Evolutionary conservation across 768 basidiomycete species (phyloP).

Genomic region (Boletus speciosus): DNA sequence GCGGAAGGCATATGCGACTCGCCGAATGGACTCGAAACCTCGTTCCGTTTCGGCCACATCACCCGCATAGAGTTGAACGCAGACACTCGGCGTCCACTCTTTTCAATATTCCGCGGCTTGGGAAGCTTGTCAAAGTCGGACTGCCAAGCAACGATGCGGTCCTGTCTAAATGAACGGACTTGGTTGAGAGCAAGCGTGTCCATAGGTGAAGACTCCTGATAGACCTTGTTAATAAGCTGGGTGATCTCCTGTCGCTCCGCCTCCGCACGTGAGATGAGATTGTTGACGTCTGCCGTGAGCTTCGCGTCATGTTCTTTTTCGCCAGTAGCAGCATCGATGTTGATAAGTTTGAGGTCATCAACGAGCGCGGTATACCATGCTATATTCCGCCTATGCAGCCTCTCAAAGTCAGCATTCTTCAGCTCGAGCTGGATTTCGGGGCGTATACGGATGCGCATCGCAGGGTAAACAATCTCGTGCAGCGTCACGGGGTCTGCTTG

Average conservation of each 20-base stretch:
- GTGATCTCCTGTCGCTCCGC: slow-evolving; percentile 71
- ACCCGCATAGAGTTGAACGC: slow-evolving; percentile 67
- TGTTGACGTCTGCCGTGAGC: slow-evolving; percentile 60
- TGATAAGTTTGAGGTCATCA: slow-evolving; percentile 72
- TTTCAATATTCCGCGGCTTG: slow-evolving; percentile 60
- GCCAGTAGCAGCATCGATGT: slow-evolving; percentile 74
- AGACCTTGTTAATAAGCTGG: slow-evolving; percentile 70
- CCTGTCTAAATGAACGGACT: slow-evolving; percentile 83
- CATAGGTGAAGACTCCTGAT: slow-evolving; percentile 73
- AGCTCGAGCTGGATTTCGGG: slow-evolving; percentile 86
- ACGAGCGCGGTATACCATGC: slow-evolving; percentile 73
- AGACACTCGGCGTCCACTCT: slow-evolving; percentile 51
- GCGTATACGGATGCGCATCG: slow-evolving; percentile 79
- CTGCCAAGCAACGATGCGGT: slow-evolving; percentile 96
- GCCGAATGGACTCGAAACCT: slow-evolving; percentile 52
- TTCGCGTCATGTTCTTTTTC: slow-evolving; percentile 68
- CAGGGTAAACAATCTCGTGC: slow-evolving; percentile 87
- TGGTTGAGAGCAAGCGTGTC: slow-evolving; percentile 87
- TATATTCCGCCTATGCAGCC: slow-evolving; percentile 66
- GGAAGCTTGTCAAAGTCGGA: slow-evolving; percentile 85
- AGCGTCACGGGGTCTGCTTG: slow-evolving; percentile 79
- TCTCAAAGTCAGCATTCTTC: slow-evolving; percentile 88
- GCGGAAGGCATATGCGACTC: slow-evolving; percentile 56
- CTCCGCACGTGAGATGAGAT: slow-evolving; percentile 69
- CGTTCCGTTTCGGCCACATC: slow-evolving; percentile 67